These are phyloP conservation scores for Trametes gibbosa DNA, from an alignment of 768 basidiomycete species.

Conservation along the genomic window DNA sequence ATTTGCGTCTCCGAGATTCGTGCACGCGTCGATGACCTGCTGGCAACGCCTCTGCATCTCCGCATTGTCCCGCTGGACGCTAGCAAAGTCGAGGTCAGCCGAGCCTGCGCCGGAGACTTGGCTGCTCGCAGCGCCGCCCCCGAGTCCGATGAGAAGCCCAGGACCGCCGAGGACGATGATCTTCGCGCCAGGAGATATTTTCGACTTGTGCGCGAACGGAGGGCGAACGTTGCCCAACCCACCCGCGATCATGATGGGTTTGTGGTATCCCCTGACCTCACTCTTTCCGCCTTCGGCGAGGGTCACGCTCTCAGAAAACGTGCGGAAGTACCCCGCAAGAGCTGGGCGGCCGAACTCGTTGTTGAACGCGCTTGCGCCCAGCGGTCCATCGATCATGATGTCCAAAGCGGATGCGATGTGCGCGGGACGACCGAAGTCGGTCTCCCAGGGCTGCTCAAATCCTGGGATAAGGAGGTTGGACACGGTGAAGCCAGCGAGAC, in stretches of 20 bases:
- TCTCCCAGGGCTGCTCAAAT: slow-evolving; percentile 93
- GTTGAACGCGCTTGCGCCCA: slow-evolving; percentile 95
- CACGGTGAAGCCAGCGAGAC: slow-evolving; percentile 88
- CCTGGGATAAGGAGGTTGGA: slow-evolving; percentile 93
- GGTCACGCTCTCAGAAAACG: slow-evolving; percentile 80
- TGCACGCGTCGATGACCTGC: slow-evolving; percentile 94
- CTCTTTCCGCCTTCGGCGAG: slow-evolving; percentile 44
- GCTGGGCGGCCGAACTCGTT: slow-evolving; percentile 97
- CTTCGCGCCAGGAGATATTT: slow-evolving; percentile 78
- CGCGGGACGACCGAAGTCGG: slow-evolving; percentile 82
- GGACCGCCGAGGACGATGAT: slow-evolving; percentile 94
- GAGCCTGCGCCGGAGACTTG: slow-evolving; percentile 88
- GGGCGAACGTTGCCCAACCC: slow-evolving; percentile 93
- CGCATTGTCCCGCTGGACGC: slow-evolving; percentile 95
- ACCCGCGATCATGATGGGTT: slow-evolving; percentile 99
- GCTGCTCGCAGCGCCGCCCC: slow-evolving; percentile 95
- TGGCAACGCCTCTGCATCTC: slow-evolving; percentile 98
- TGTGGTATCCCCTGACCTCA: slow-evolving; percentile 94
- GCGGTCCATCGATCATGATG: slow-evolving; percentile 96
- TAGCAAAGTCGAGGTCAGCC: slow-evolving; percentile 94
- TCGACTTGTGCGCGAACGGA: slow-evolving; percentile 73
- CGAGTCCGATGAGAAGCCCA: slow-evolving; percentile 93
- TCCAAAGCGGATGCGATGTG: slow-evolving; percentile 93
- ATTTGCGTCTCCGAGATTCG: slow-evolving; percentile 53
- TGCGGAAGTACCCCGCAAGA: slow-evolving; percentile 91